Conservation (phyloP, 768 basidiomycete species). For the Termitomyces sp. region DNA sequence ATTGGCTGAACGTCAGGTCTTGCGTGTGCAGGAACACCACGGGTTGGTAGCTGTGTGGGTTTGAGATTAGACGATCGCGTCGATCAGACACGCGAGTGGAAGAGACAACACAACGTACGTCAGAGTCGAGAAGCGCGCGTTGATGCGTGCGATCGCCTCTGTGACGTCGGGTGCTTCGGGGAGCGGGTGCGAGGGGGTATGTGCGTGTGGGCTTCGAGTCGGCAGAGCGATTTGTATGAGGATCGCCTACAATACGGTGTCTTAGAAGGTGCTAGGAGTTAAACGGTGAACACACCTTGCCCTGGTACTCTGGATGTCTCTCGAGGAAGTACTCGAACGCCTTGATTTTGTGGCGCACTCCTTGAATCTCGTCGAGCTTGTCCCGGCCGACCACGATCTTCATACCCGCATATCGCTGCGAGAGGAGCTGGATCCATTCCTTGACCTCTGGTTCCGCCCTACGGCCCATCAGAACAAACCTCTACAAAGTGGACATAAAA, state of each 20-base stretch:
- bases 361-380: conserved; percentile 86
- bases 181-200: conserved; percentile 29
- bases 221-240: conserved; percentile 86
- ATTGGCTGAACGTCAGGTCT: conserved; percentile 82
- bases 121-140: conserved; percentile 76
- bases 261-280: not conserved
- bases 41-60: conserved; percentile 48
- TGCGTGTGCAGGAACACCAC: conserved; percentile 83
- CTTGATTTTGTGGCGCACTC: conserved; percentile 77
- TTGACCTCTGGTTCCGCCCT: conserved; percentile 73
- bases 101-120: conserved; percentile 35
- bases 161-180: conserved; percentile 51
- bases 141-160: conserved; percentile 75
- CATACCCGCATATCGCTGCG: conserved; percentile 79
- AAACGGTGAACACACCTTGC: conserved; percentile 40
- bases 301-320: conserved; percentile 73
- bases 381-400: conserved; percentile 85
- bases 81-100: too few species aligned
- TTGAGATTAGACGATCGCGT: not conserved
- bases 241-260: conserved; percentile 42
- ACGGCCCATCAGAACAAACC: not conserved
- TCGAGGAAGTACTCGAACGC: conserved; percentile 83
- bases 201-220: conserved; percentile 72
- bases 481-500: not conserved
- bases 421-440: conserved; percentile 78